phyloP scores from a whole-genome alignment of 768 basidiomycete species.

The Dictyophora rubrovolvata region DNA sequence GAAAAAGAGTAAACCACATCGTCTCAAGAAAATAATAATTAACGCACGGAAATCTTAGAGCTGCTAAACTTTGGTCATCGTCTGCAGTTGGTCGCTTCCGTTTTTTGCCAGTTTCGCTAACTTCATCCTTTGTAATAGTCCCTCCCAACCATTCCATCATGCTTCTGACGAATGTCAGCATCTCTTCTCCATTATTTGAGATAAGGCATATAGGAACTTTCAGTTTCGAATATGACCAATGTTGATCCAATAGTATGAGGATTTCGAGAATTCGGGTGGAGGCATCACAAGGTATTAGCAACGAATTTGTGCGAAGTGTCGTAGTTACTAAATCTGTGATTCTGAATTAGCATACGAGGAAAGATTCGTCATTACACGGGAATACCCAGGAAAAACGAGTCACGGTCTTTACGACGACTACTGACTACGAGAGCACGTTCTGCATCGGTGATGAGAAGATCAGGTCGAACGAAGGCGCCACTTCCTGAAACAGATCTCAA shows the following conservation, averaged over 20 bases:
- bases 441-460: constrained; percentile 89
- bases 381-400: constrained; percentile 72
- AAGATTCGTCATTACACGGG: not conserved
- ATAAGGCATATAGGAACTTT: constrained; percentile 90
- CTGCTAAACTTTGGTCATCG: constrained; percentile 77
- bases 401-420: constrained; percentile 82
- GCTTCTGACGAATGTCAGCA: constrained; percentile 86
- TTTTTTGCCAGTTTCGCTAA: constrained; percentile 62
- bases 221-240: constrained; percentile 85
- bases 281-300: constrained; percentile 87
- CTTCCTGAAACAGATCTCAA: constrained; percentile 47
- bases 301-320: constrained; percentile 72
- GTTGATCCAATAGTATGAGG: constrained; percentile 91
- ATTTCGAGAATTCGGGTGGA: constrained; percentile 93
- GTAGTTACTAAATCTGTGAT: constrained; percentile 74
- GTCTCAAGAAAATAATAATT: not conserved
- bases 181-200: constrained; percentile 82
- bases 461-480: constrained; percentile 83
- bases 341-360: constrained; percentile 10
- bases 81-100: constrained; percentile 48
- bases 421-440: constrained; percentile 75
- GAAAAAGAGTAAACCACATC: not conserved
- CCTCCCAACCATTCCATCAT: constrained; percentile 99
- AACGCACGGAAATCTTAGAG: constrained; percentile 77
- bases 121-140: constrained; percentile 85